Percentiles rank a stretch among this genome's conserved stretches.
These are phyloP conservation scores for Crataegus laevigata DNA, from an alignment of 306 rosid species.

Conservation along the genomic window DNA sequence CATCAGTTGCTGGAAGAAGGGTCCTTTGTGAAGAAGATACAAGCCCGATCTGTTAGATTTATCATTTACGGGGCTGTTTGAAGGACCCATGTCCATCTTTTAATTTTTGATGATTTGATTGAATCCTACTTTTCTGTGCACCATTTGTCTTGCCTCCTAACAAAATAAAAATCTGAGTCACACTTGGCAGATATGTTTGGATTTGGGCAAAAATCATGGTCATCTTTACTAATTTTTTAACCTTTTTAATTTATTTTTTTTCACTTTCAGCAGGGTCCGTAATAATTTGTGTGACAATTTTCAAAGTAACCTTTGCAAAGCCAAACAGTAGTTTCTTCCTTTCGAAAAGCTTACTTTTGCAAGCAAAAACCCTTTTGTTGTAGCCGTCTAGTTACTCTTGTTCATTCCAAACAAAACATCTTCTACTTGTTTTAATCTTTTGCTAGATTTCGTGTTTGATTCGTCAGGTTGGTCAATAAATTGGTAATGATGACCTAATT, in stretches of 20 bases:
- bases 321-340: neutral
- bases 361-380: neutral
- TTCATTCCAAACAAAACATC: neutral
- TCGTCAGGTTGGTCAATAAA: neutral
- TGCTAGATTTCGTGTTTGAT: neutral
- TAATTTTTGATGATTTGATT: conserved; percentile 13
- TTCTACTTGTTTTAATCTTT: neutral
- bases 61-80: conserved; percentile 12
- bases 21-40: neutral
- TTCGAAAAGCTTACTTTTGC: conserved; percentile 3
- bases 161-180: conserved; percentile 39
- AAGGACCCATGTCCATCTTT: neutral
- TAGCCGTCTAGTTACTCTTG: conserved; percentile 1
- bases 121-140: conserved; percentile 7
- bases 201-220: conserved; percentile 31
- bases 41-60: neutral
- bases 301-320: neutral
- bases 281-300: neutral
- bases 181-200: conserved; percentile 29
- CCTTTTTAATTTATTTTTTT: neutral
- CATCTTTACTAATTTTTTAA: neutral
- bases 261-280: neutral
- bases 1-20: conserved; percentile 2
- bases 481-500: neutral
- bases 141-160: conserved; percentile 20